These are phyloP conservation scores for Lepidium didymum DNA, from an alignment of 345 rosid species.

Conservation along the genomic window DNA sequence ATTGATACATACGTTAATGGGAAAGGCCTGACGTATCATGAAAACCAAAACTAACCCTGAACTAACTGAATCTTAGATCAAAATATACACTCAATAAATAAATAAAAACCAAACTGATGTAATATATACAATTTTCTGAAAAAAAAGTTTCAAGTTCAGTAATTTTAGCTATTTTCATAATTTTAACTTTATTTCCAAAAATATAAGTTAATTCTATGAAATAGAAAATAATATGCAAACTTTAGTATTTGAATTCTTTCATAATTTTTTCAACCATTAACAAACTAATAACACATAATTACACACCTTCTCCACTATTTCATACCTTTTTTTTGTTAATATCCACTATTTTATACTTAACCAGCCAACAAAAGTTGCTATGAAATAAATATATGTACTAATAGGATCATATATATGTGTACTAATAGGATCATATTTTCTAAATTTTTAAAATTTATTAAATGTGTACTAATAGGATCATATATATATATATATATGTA, in stretches of 20 bases:
- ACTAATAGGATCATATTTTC: no score
- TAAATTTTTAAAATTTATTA: fast-evolving
- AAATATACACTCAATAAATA: background rate
- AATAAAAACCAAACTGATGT: background rate
- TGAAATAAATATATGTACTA: background rate
- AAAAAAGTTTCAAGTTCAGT: no score
- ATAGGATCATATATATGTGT: background rate
- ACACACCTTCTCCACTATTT: background rate
- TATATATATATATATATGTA: no score
- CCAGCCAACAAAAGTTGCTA: background rate
- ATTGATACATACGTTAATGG: background rate
- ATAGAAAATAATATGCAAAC: background rate
- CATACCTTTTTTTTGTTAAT: no score
- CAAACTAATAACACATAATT: background rate
- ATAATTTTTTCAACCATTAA: background rate
- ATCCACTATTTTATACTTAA: background rate
- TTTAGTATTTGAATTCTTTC: no score
- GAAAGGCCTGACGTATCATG: background rate
- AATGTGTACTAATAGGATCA: no score
- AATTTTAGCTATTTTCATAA: no score
- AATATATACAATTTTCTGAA: no score
- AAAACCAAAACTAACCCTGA: no score
- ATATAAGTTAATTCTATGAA: no score
- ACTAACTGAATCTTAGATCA: background rate
- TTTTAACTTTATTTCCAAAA: no score